phyloP scores from a whole-genome alignment of 2,329 filamentous ascomycete species.

The Pleoardoris graminearum region DNA sequence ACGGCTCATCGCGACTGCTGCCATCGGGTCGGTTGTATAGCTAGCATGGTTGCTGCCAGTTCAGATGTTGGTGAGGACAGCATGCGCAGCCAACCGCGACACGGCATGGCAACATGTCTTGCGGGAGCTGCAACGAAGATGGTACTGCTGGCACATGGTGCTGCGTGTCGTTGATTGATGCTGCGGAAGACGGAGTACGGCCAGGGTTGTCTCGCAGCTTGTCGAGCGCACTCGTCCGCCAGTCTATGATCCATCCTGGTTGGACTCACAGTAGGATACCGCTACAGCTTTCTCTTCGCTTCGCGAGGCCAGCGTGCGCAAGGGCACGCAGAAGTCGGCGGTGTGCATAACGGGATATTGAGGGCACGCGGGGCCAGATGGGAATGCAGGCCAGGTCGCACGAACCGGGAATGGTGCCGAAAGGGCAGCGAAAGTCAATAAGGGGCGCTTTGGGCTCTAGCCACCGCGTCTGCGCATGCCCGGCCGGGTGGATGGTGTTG shows the following conservation, averaged over 20 bases:
- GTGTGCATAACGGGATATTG: conserved; percentile 24
- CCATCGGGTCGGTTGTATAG: not conserved
- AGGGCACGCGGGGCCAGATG: conserved; percentile 13
- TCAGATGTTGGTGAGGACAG: not conserved
- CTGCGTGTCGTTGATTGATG: not conserved
- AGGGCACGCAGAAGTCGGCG: conserved; percentile 7
- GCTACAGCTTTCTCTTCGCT: too few species aligned
- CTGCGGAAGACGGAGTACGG: not conserved
- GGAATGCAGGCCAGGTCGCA: conserved; percentile 19
- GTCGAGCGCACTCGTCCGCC: too few species aligned
- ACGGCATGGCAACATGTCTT: not conserved
- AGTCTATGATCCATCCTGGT: too few species aligned
- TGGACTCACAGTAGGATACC: too few species aligned
- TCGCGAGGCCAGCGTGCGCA: too few species aligned
- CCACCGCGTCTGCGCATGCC: not conserved
- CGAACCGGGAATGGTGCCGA: conserved; percentile 2
- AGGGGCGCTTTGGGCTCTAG: not conserved
- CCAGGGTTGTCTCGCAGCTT: too few species aligned
- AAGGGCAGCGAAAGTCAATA: conserved; percentile 1
- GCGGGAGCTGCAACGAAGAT: not conserved
- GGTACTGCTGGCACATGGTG: not conserved
- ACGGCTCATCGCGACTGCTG: conserved; percentile 9
- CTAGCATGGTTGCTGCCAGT: not conserved
- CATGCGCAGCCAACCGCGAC: not conserved
- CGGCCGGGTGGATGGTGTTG: conserved; percentile 14